Evolutionary conservation across 2,329 filamentous ascomycete species (phyloP), one percentile per base, ranked within the genome.

Genomic region (Botrytis aclada): DNA sequence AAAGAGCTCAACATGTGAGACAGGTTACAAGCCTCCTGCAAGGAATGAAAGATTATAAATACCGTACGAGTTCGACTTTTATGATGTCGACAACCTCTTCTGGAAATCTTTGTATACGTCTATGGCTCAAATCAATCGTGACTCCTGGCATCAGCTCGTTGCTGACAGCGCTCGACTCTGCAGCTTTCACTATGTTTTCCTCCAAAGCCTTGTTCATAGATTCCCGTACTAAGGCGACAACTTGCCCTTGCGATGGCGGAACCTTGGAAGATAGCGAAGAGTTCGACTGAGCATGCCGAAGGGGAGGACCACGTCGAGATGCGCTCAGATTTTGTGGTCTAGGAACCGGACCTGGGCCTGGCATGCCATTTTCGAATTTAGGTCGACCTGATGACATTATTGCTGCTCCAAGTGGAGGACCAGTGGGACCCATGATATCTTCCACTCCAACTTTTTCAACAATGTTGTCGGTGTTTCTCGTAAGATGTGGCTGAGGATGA

Each of bases 81-180:
- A 82, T 81, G 66, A 82, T 81, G 74, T 82, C 80, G 45, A 82
- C 78, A 29, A 82, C 80, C 71, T 81, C 80, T 12, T 82, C 80
- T 0, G 80, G 80, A 56, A 82, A 81, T 51, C 63, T 75, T 77
- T 89, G 87, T 62, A 95, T 94, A 79, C 89, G 89, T 82, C 91
- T 92, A 78, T 92, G 89, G 81, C 92, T 93, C 75, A 95, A 83
- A 81, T 95, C 92, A 77, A 95, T 91, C 45, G 93, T 95, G 73
- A 94, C 88, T 74, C 93, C 92, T 65, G 80, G 79, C 79, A 90
- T 89, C 64, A 91, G 83, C 62, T 88, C 88, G 80, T 83, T 89
- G 79, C 86, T 89, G 76, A 88, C 85, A 74, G 86, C 85, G 74
- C 86, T 87, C 61, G 86, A 87, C 76, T 90, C 88, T 70, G 88